A percentile compares a stretch with the other conserved stretches of the same genome.
These are phyloP conservation scores for Triadica sebifera DNA, from an alignment of 345 rosid genomes.

Conservation along the genomic window DNA sequence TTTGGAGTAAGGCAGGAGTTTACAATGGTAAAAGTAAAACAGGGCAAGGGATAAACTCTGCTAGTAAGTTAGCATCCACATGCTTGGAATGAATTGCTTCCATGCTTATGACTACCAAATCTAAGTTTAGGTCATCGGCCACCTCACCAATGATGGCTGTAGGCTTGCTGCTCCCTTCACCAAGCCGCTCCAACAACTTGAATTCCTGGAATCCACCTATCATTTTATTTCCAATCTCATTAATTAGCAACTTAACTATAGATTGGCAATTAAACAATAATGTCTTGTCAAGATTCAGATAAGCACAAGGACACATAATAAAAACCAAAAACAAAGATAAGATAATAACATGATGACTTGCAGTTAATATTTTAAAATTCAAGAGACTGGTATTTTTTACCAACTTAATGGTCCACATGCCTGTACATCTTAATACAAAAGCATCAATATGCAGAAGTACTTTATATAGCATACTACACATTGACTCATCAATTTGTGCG, in stretches of 20 bases:
- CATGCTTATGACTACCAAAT: conserved; percentile 91
- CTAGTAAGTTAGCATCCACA: conserved; percentile 85
- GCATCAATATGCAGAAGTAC: background rate
- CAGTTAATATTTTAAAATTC: background rate
- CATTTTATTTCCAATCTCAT: background rate
- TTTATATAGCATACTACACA: background rate
- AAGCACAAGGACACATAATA: background rate
- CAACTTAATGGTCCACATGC: too few species aligned
- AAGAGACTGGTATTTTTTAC: too few species aligned
- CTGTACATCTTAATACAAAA: background rate
- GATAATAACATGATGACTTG: conserved; percentile 4
- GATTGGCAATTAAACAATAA: background rate
- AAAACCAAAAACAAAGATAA: background rate
- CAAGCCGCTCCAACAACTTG: conserved; percentile 77
- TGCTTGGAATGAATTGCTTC: conserved; percentile 98
- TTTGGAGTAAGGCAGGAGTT: background rate
- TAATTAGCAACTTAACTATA: background rate
- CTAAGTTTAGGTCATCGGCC: conserved; percentile 83
- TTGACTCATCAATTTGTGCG: background rate
- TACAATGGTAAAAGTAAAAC: conserved; percentile 80
- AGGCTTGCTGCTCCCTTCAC: conserved; percentile 78
- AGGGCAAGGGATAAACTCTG: conserved; percentile 94
- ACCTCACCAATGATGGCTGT: conserved; percentile 95
- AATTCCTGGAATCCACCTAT: conserved; percentile 88
- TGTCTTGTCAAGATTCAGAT: background rate